Conservation (phyloP, 2,329 filamentous ascomycete genomes). For the Nothopassalora personata region DNA sequence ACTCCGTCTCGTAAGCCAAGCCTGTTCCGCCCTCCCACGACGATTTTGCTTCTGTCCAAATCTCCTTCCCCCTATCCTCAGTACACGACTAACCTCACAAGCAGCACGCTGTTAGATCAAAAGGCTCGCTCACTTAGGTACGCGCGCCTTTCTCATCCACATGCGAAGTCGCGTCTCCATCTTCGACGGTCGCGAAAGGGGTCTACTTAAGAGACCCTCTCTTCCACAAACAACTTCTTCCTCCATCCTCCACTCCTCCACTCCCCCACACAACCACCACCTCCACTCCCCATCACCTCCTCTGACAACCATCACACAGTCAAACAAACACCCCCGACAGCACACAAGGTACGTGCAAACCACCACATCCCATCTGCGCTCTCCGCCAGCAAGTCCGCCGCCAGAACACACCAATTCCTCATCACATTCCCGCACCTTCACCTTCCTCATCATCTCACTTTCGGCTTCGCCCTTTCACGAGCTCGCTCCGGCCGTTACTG, state of each 20-base stretch:
- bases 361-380: neutral
- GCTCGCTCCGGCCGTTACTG: neutral
- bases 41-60: neutral
- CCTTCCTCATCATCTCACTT: neutral
- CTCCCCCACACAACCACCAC: neutral
- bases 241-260: neutral
- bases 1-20: neutral
- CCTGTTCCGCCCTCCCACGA: neutral
- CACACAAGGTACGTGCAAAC: slow-evolving; percentile 5
- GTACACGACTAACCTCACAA: neutral
- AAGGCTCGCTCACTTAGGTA: neutral
- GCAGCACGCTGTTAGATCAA: neutral
- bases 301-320: slow-evolving; percentile 5
- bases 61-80: neutral
- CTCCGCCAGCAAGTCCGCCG: neutral
- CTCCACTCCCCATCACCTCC: neutral
- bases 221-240: neutral
- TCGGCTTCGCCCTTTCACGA: neutral
- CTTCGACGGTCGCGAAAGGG: neutral
- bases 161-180: neutral
- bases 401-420: neutral
- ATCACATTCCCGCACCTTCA: neutral
- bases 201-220: neutral
- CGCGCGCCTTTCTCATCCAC: neutral
- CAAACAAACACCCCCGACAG: neutral